Percentiles rank a stretch among this genome's conserved stretches.
Conservation (phyloP, 1,284 basidiomycete genomes). For the Tilletia setariae region DNA sequence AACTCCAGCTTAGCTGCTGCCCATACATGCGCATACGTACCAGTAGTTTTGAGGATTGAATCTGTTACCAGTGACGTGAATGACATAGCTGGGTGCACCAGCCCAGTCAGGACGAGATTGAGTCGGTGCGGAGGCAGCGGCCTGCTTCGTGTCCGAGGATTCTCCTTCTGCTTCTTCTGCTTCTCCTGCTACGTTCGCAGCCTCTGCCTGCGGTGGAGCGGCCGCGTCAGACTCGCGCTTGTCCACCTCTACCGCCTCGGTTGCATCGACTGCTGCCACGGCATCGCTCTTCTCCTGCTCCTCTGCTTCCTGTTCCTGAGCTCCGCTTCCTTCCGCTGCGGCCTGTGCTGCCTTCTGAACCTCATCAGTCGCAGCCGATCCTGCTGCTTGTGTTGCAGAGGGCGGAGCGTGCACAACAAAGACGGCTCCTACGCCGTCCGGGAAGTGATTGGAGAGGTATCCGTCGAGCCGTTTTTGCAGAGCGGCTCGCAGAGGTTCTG, state of each 20-base stretch:
- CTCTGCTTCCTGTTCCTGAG: conserved; percentile 6
- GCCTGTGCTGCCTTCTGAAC: neutral
- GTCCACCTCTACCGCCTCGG: conserved; percentile 21
- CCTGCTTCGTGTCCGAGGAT: neutral
- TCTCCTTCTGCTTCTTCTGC: conserved; percentile 7
- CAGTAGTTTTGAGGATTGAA: conserved; percentile 53
- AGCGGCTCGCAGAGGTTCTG: conserved; percentile 24
- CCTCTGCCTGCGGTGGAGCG: conserved; percentile 7
- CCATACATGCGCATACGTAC: no score
- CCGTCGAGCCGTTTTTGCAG: conserved; percentile 32
- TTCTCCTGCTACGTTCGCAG: neutral
- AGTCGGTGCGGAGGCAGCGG: neutral
- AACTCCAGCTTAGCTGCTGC: no score
- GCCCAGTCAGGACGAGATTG: neutral
- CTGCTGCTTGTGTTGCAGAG: neutral
- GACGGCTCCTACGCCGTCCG: conserved; percentile 38
- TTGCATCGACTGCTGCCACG: conserved; percentile 18
- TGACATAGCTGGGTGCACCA: conserved; percentile 20
- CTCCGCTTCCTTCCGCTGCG: neutral
- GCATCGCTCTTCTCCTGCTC: conserved; percentile 16
- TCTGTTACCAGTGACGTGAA: conserved; percentile 49
- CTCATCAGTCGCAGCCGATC: conserved; percentile 3
- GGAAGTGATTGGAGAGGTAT: conserved; percentile 45
- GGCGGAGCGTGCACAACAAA: conserved; percentile 23
- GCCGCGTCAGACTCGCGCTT: neutral